Evolutionary conservation across 108 stramenopile species (phyloP).

Genomic region (Aurantiochytrium sp.): DNA sequence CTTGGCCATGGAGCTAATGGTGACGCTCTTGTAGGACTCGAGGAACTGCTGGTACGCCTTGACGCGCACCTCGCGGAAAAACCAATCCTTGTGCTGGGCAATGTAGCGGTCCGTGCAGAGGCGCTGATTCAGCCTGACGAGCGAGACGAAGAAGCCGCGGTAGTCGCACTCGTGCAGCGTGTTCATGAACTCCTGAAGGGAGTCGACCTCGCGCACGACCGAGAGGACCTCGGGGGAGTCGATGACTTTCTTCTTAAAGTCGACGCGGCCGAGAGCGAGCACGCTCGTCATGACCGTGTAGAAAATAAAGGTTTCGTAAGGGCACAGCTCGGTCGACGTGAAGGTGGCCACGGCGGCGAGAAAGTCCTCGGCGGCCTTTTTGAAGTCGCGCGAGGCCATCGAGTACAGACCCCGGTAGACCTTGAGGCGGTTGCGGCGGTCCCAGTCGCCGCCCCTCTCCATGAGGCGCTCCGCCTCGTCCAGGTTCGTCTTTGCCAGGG

Average conservation of each 20-base stretch:
- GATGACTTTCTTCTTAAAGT: slow-evolving; percentile 79
- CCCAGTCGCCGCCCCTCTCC: slow-evolving; percentile 94
- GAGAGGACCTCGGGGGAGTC: slow-evolving; percentile 92
- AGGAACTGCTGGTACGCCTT: slow-evolving; percentile 92
- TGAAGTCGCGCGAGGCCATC: slow-evolving; percentile 73
- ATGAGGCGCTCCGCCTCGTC: slow-evolving; percentile 49
- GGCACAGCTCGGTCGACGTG: slow-evolving; percentile 87
- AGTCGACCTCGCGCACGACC: slow-evolving; percentile 73
- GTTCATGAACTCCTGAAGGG: slow-evolving; percentile 68
- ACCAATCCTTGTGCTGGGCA: slow-evolving; percentile 71
- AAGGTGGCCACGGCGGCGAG: slow-evolving; percentile 91
- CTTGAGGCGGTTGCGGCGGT: slow-evolving; percentile 92
- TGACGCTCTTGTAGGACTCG: slow-evolving; percentile 94
- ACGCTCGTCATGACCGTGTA: slow-evolving; percentile 83
- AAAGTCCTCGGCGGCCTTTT: slow-evolving; percentile 73
- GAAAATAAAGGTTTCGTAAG: slow-evolving; percentile 83
- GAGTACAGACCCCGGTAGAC: slow-evolving; percentile 80
- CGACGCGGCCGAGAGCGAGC: slow-evolving; percentile 72
- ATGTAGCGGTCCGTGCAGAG: slow-evolving; percentile 76
- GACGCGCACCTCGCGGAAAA: slow-evolving; percentile 87
- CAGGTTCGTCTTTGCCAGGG: slow-evolving; percentile 56
- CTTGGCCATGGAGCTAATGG: slow-evolving; percentile 81
- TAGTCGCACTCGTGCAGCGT: slow-evolving; percentile 91
- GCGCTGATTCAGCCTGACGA: slow-evolving; percentile 76
- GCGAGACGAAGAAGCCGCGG: slow-evolving; percentile 77